A percentile compares a stretch with the other conserved stretches of the same genome.
Evolutionary conservation across 306 rosid genomes (phyloP).

Genomic region (Citrullus amarus): DNA sequence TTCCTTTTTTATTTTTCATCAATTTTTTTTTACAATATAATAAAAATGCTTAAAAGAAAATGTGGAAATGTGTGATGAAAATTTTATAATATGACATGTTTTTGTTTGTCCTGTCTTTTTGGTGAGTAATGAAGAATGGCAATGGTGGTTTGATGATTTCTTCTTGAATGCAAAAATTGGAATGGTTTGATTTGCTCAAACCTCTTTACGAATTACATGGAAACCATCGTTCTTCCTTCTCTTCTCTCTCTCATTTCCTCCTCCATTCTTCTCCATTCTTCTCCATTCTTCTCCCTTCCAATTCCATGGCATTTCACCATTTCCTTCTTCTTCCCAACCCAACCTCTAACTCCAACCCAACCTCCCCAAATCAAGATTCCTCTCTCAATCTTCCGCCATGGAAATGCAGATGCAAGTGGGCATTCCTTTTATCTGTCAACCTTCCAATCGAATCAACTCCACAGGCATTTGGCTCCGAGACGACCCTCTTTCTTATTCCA

Average conservation of each 20-base stretch:
- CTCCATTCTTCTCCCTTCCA: not conserved
- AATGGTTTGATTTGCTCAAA: not conserved
- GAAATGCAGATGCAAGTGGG: not conserved
- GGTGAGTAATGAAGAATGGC: not conserved
- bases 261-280: not conserved
- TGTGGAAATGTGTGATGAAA: too few relatives aligned
- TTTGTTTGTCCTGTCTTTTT: not conserved
- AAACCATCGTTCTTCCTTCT: not conserved
- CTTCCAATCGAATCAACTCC: conserved; percentile 6
- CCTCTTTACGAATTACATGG: not conserved
- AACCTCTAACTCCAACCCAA: not conserved
- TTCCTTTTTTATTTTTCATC: too few relatives aligned
- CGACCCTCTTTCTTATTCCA: conserved; percentile 29
- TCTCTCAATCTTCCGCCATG: not conserved
- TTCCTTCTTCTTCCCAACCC: not conserved
- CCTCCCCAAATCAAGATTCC: not conserved
- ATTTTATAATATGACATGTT: too few relatives aligned
- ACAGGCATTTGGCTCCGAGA: conserved; percentile 42
- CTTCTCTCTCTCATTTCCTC: not conserved
- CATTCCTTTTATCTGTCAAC: not conserved
- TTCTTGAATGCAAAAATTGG: not conserved
- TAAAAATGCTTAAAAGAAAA: too few relatives aligned
- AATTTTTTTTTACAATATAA: too few relatives aligned
- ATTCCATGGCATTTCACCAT: not conserved
- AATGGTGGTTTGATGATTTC: not conserved